Evolutionary conservation across 306 rosid genomes (phyloP).

Genomic region (Crotalaria pallida): DNA sequence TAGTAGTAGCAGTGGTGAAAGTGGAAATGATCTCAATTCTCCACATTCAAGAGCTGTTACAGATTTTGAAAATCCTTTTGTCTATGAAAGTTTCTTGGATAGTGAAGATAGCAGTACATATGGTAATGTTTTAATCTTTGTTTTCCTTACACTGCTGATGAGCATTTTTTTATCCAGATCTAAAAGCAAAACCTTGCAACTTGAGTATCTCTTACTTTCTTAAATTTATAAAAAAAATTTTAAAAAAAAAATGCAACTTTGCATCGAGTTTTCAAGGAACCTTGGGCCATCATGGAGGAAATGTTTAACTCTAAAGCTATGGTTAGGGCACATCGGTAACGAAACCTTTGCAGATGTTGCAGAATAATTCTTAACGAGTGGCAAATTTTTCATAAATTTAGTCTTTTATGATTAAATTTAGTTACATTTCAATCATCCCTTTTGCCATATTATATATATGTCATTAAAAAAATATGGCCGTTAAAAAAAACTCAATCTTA

Average conservation of each 20-base stretch:
- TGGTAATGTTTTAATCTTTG: slow-evolving; percentile 40
- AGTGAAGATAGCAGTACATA: slow-evolving; percentile 44
- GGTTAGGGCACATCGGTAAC: background rate
- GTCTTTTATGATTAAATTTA: background rate
- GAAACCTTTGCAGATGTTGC: no score
- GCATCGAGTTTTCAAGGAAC: background rate
- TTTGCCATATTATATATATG: background rate
- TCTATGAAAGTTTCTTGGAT: slow-evolving; percentile 41
- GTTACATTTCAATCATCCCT: background rate
- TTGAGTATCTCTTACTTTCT: background rate
- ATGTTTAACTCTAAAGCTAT: background rate
- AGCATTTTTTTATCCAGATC: background rate
- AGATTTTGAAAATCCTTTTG: slow-evolving; percentile 31
- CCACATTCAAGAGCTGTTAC: slow-evolving; percentile 20
- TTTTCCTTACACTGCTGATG: slow-evolving; percentile 11
- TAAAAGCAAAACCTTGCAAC: background rate
- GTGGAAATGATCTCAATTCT: slow-evolving; percentile 30
- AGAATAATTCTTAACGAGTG: background rate
- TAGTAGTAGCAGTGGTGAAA: slow-evolving; percentile 42
- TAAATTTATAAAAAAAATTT: no score
- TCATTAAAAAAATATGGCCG: background rate
- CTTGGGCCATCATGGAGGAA: background rate
- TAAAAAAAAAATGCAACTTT: background rate
- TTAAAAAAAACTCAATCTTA: background rate
- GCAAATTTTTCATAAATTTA: background rate